phyloP scores from a whole-genome alignment of 108 stramenopile species.

The Cyclotella choctawhatcheeana region DNA sequence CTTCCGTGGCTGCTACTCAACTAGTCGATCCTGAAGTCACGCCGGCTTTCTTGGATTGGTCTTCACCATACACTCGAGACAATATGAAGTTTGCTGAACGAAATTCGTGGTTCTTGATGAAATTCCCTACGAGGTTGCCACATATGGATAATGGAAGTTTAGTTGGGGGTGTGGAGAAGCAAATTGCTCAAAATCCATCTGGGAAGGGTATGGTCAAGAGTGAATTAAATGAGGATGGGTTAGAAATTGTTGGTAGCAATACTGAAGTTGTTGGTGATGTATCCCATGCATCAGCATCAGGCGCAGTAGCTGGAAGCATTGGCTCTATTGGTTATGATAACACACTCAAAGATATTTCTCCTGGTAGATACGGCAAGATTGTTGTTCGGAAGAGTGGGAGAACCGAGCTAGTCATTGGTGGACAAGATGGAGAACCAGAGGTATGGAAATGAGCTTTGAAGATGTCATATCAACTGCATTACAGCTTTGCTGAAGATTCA shows the following conservation, averaged over 20 bases:
- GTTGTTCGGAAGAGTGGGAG: conserved; percentile 82
- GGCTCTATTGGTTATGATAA: conserved; percentile 63
- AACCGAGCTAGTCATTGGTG: conserved; percentile 75
- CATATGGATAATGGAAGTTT: conserved; percentile 35
- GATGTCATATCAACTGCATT: no score
- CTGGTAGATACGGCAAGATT: conserved; percentile 80
- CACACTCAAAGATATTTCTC: conserved; percentile 52
- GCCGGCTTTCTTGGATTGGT: conserved; percentile 56
- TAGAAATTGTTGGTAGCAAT: conserved; percentile 33
- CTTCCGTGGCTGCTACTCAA: neutral
- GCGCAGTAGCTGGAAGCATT: neutral
- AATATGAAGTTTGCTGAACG: conserved; percentile 17
- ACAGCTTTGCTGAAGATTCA: no score
- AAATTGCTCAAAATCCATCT: neutral
- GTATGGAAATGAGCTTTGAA: conserved; percentile 38
- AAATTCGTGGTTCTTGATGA: conserved; percentile 55
- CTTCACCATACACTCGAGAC: conserved; percentile 7
- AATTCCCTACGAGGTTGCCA: conserved; percentile 55
- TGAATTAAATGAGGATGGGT: conserved; percentile 34
- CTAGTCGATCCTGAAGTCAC: conserved; percentile 33
- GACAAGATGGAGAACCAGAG: conserved; percentile 54
- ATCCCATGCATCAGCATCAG: neutral
- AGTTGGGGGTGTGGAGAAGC: neutral
- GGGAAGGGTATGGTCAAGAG: conserved; percentile 29
- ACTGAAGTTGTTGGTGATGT: conserved; percentile 1